phyloP scores from a whole-genome alignment of 352 stramenopile species.

The Globisporangium spiculum region DNA sequence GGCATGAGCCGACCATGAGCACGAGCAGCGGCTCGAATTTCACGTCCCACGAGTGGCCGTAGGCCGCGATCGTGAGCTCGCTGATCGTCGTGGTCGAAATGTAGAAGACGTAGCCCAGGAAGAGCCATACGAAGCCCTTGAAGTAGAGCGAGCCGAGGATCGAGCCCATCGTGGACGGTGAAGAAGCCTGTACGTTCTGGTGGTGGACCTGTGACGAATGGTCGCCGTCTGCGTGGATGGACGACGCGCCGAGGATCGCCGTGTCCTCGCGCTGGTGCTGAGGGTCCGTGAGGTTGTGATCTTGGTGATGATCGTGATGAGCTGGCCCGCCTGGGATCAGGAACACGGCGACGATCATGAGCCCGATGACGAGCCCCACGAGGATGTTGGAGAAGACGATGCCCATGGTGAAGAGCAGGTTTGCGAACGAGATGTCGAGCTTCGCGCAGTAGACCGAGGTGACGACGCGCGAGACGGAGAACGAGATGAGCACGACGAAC shows the following conservation, averaged over 20 bases:
- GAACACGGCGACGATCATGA: not conserved
- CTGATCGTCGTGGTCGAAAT: not conserved
- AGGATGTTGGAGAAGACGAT: constrained; percentile 1
- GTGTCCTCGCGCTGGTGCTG: not conserved
- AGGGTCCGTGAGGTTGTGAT: not conserved
- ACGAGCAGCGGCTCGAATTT: not conserved
- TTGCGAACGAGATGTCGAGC: not conserved
- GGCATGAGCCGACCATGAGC: not conserved
- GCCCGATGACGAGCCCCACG: not conserved
- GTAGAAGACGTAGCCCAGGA: not conserved
- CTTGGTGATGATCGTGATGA: not conserved
- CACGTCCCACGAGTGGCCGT: not conserved
- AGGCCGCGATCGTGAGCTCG: not conserved
- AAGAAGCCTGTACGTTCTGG: not conserved
- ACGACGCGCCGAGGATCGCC: not conserved
- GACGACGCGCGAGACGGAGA: not conserved
- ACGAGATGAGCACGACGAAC: not conserved
- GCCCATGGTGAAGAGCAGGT: not conserved
- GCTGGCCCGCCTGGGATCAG: not conserved
- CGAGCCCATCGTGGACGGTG: not conserved
- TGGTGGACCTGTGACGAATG: not conserved
- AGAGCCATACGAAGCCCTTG: not conserved
- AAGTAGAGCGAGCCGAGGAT: not conserved
- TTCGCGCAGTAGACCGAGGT: not conserved
- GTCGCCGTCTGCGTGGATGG: not conserved